phyloP scores from a whole-genome alignment of 1,139 yeast species.

The Sugiyamaella paludigena region DNA sequence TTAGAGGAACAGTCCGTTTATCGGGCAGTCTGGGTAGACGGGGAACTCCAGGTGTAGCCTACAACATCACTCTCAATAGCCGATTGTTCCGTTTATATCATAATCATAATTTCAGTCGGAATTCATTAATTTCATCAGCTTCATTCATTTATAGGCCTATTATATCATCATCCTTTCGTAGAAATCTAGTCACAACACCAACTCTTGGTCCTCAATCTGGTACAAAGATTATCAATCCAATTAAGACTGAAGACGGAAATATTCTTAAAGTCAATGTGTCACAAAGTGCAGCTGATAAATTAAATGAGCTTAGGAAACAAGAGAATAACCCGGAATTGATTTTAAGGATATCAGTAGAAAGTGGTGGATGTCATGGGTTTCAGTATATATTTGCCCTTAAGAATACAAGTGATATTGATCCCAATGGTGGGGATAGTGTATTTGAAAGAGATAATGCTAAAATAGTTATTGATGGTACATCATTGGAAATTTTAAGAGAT shows the following conservation, averaged over 20 bases:
- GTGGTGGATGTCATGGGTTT: constrained; percentile 99
- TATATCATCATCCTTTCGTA: too few relatives aligned
- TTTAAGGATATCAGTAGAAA: constrained; percentile 76
- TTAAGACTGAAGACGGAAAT: constrained; percentile 35
- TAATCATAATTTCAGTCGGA: too few relatives aligned
- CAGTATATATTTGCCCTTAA: constrained; percentile 76
- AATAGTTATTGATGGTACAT: constrained; percentile 74
- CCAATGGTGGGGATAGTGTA: constrained; percentile 44
- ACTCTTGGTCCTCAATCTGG: constrained; percentile 18
- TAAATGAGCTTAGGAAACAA: constrained; percentile 52
- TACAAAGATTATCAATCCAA: constrained; percentile 34
- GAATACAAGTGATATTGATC: constrained; percentile 44
- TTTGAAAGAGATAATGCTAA: constrained; percentile 69
- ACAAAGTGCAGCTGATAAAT: constrained; percentile 50
- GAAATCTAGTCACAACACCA: constrained; percentile 6
- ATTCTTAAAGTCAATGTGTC: constrained; percentile 41
- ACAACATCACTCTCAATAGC: too few relatives aligned
- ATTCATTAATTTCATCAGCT: too few relatives aligned
- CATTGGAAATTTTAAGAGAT: constrained; percentile 78
- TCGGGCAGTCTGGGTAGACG: too few relatives aligned
- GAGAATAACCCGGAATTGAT: constrained; percentile 65
- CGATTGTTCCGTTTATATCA: too few relatives aligned
- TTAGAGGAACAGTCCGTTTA: too few relatives aligned
- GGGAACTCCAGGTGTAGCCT: too few relatives aligned
- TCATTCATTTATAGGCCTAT: too few relatives aligned